Evolutionary conservation across 495 filamentous ascomycete species (phyloP), one percentile per base, ranked within the genome.

Genomic region (Neurospora sp.): DNA sequence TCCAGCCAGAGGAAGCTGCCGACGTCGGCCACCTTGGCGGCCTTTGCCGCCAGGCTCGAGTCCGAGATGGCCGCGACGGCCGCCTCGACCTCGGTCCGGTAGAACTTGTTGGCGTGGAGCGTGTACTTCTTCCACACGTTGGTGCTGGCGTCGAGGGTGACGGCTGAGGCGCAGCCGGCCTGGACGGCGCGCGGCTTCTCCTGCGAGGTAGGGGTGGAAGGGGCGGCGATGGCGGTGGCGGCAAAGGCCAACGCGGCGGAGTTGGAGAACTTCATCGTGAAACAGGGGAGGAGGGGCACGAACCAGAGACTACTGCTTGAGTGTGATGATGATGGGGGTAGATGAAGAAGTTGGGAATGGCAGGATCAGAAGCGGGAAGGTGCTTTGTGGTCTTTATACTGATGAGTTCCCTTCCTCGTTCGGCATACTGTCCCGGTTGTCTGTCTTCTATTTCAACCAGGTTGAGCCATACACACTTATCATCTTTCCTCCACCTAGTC

Each of bases 1-100:
- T 90, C 89, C 74, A 92, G 83, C 91, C 91, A 93, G 72, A 89
- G 79, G 83, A 93, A 93, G 70, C 87, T 89, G 48, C 89, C 90
- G 65, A 91, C 83, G 20, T 92, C 81, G 69, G 90, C 91, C 45
- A 90, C 90, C 74, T 83, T 79, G 42, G 77, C 76, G 44, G 88
- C 89, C 40, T 77, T 70, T 4, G 80, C 74, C 22, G 79, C 81
- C 72, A 87, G 73, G 68, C 71, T 74, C 10, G 77, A 44, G 75
- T 83, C 83, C 71, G 75, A 71, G n/a, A 83, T 81, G 70, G 76
- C 73, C 74, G 75, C 79, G 70, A 84, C 83, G 75, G 86, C 86
- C 20, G 82, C 83, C 70, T 81, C 75, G 73, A 91, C 81, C 80
- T 90, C 86, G 35, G 74, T 70, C 68, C 85, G 83, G 82, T 87